Evolutionary conservation across 768 basidiomycete species (phyloP).

Genomic region (Holtermanniella nyarrowii): DNA sequence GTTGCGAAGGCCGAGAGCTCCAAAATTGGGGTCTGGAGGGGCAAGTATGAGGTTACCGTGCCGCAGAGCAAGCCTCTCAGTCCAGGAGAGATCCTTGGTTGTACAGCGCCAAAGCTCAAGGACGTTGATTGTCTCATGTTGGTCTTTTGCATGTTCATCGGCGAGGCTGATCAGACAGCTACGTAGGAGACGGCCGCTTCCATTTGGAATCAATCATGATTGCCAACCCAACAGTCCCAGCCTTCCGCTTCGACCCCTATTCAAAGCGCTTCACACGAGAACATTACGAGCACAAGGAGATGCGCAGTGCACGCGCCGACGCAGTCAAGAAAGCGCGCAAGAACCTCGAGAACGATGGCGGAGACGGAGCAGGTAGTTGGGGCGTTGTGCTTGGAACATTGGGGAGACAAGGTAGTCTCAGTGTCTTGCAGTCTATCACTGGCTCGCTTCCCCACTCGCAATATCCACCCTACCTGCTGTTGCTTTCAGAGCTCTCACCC

Average conservation of each 20-base stretch:
- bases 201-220: conserved; percentile 99
- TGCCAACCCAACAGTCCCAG: conserved; percentile 87
- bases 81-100: conserved; percentile 93
- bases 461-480: conserved; percentile 55
- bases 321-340: conserved; percentile 62
- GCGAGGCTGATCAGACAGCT: conserved; percentile 51
- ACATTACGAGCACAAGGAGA: conserved; percentile 76
- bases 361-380: conserved; percentile 50
- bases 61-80: conserved; percentile 64
- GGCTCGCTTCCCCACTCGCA: conserved; percentile 14
- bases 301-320: conserved; percentile 62
- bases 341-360: conserved; percentile 45
- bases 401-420: conserved; percentile 85
- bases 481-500: conserved; percentile 94
- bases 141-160: conserved; percentile 24
- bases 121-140: conserved; percentile 87
- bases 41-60: conserved; percentile 36
- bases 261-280: conserved; percentile 94
- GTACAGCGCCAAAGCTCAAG: conserved; percentile 74
- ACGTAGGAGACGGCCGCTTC: conserved; percentile 95
- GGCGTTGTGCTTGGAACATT: conserved; percentile 88
- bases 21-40: conserved; percentile 40
- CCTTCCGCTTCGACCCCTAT: conserved; percentile 97
- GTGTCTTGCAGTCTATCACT: conserved; percentile 52
- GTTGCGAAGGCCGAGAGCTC: conserved; percentile 20